Percentiles rank a stretch among this genome's conserved stretches.
Conservation (phyloP, 2,329 filamentous ascomycete species). For the Fusarium aywerte region DNA sequence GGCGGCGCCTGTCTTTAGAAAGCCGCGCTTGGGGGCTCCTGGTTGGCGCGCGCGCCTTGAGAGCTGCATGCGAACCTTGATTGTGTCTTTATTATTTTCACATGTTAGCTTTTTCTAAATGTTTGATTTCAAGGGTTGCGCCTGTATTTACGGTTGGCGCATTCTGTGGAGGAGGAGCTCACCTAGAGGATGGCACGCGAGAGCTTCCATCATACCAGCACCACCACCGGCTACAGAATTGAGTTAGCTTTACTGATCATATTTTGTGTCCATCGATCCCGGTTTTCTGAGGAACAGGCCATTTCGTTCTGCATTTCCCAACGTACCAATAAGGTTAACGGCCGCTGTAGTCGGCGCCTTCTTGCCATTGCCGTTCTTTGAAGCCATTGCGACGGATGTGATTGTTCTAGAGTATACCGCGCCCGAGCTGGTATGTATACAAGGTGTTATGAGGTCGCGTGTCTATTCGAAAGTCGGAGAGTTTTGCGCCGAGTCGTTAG, state of each 20-base stretch:
- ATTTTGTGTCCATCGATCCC: no score
- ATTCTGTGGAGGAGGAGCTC: constrained; percentile 49
- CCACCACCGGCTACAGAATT: constrained; percentile 84
- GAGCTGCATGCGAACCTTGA: constrained; percentile 99
- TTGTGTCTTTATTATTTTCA: constrained; percentile 74
- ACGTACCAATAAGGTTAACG: constrained; percentile 88
- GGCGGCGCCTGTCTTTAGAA: constrained; percentile 84
- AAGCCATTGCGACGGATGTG: constrained; percentile 48
- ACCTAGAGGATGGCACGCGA: constrained; percentile 94
- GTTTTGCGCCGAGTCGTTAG: constrained; percentile 26
- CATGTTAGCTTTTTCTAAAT: constrained; percentile 3
- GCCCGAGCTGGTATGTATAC: constrained; percentile 4
- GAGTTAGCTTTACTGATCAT: constrained; percentile 26
- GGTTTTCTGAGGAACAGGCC: no score
- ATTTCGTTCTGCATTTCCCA: constrained; percentile 13
- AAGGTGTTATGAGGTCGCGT: not conserved
- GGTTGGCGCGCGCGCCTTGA: constrained; percentile 85
- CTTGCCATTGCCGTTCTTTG: constrained; percentile 50
- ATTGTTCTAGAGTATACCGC: not conserved
- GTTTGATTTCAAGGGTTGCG: not conserved
- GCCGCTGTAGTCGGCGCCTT: constrained; percentile 87
- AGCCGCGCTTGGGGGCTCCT: constrained; percentile 87
- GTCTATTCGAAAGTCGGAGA: not conserved
- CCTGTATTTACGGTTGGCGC: constrained; percentile 13
- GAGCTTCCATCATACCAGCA: constrained; percentile 99